Percentiles rank a stretch among this genome's conserved stretches.
Conservation (phyloP, 2,329 filamentous ascomycete genomes). For the Zasmidium cellare region DNA sequence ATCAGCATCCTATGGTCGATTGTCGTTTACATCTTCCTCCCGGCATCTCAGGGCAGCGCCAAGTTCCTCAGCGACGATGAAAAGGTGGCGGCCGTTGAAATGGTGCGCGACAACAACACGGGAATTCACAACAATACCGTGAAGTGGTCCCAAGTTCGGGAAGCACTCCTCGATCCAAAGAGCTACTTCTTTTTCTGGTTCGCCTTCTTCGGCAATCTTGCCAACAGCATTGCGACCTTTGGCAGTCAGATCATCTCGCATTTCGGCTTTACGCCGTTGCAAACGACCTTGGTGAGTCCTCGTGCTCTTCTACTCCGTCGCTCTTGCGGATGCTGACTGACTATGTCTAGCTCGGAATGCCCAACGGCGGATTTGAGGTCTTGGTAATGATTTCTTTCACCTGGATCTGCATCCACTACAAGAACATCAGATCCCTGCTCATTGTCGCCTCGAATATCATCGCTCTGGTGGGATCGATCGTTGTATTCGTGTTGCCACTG, state of each 20-base stretch:
- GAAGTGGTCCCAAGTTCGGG: not conserved
- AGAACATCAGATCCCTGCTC: not conserved
- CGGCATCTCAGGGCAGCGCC: not conserved
- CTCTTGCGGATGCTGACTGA: not conserved
- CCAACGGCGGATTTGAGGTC: not conserved
- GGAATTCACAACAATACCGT: not conserved
- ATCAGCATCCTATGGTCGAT: not conserved
- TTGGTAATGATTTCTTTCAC: not conserved
- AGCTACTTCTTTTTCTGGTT: not conserved
- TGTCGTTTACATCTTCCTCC: not conserved
- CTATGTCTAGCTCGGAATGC: not conserved
- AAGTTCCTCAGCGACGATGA: not conserved
- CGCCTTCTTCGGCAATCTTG: not conserved
- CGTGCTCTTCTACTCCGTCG: not conserved
- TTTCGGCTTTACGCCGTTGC: not conserved
- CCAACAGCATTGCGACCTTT: not conserved
- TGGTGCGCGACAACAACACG: not conserved
- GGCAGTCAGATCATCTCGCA: not conserved
- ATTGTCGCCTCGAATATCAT: not conserved
- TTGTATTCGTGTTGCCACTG: not conserved
- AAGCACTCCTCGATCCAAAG: not conserved
- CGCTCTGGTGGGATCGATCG: not conserved
- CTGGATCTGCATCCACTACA: not conserved
- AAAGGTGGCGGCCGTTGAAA: not conserved
- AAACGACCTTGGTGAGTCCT: not conserved